Conservation (phyloP, 345 rosid genomes). For the Rhodamnia rubescens region DNA sequence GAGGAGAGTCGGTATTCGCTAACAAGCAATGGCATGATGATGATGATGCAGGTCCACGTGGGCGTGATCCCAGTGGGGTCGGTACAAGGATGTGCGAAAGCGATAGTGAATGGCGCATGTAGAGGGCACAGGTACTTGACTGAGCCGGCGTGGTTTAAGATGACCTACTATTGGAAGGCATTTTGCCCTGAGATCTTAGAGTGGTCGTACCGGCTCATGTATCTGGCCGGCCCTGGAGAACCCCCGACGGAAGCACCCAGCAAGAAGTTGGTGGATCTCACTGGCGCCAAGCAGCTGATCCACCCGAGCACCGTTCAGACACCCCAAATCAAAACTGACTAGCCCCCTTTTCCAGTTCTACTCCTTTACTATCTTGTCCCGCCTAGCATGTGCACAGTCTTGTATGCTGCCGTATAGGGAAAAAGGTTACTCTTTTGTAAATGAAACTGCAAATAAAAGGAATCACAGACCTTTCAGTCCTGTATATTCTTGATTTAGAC, state of each 20-base stretch:
- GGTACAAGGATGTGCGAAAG: slow-evolving; percentile 8
- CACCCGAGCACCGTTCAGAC: neutral
- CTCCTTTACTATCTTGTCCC: neutral
- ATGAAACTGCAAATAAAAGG: neutral
- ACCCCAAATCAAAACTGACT: slow-evolving; percentile 5
- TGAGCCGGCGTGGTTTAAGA: slow-evolving; percentile 17
- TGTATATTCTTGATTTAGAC: neutral
- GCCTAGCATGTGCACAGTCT: neutral
- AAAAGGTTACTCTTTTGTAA: neutral
- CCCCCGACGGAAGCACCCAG: slow-evolving; percentile 6
- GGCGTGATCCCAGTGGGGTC: slow-evolving; percentile 13
- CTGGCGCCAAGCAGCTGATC: slow-evolving; percentile 1
- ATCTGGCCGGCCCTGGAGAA: slow-evolving; percentile 6
- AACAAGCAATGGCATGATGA: neutral
- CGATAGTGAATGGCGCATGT: slow-evolving; percentile 30
- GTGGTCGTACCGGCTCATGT: slow-evolving; percentile 6
- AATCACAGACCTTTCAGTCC: neutral
- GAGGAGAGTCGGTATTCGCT: neutral
- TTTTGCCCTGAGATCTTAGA: slow-evolving; percentile 33
- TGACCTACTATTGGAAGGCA: slow-evolving; percentile 17
- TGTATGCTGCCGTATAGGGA: neutral
- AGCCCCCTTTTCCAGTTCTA: neutral
- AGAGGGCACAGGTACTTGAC: slow-evolving; percentile 31
- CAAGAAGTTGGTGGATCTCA: slow-evolving; percentile 17
- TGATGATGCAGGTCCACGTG: slow-evolving; percentile 11